phyloP scores from a whole-genome alignment of 2,329 filamentous ascomycete species.

The Pezicula rhizophila region DNA sequence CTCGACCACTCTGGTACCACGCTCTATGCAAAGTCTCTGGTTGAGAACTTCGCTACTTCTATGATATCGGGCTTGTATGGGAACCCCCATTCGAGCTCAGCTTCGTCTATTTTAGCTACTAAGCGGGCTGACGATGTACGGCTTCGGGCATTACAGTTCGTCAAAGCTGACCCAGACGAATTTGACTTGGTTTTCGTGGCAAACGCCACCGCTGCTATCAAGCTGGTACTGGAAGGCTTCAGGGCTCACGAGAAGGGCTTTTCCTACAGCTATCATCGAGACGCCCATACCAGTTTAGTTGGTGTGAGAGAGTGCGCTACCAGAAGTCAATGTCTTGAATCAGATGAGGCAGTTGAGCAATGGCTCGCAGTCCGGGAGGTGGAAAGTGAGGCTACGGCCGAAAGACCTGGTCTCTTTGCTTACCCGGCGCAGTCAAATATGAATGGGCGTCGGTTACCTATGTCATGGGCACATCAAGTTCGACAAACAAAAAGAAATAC shows the following conservation, averaged over 20 bases:
- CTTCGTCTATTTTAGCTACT: constrained; percentile 72
- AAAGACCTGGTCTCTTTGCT: constrained; percentile 54
- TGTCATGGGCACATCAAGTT: constrained; percentile 57
- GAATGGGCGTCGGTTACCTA: constrained; percentile 71
- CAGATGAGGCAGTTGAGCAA: constrained; percentile 51
- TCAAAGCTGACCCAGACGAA: constrained; percentile 71
- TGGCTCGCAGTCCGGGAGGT: constrained; percentile 49
- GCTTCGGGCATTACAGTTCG: constrained; percentile 64
- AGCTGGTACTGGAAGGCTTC: constrained; percentile 76
- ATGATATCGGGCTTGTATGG: constrained; percentile 77
- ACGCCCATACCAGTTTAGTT: constrained; percentile 79
- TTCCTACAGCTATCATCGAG: constrained; percentile 72
- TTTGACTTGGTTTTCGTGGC: constrained; percentile 90
- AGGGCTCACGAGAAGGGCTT: constrained; percentile 65
- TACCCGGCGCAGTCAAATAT: constrained; percentile 93
- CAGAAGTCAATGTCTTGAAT: constrained; percentile 57
- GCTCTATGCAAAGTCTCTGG: constrained; percentile 69
- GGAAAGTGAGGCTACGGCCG: constrained; percentile 25
- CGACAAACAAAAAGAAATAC: constrained; percentile 27
- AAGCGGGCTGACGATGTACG: constrained; percentile 71
- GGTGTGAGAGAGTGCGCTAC: constrained; percentile 68
- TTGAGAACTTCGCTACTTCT: constrained; percentile 71
- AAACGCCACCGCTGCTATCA: constrained; percentile 87
- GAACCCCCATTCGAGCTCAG: constrained; percentile 85
- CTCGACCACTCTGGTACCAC: constrained; percentile 97